Conservation (phyloP, 2,329 filamentous ascomycete genomes). For the Stachybotrys elegans region DNA sequence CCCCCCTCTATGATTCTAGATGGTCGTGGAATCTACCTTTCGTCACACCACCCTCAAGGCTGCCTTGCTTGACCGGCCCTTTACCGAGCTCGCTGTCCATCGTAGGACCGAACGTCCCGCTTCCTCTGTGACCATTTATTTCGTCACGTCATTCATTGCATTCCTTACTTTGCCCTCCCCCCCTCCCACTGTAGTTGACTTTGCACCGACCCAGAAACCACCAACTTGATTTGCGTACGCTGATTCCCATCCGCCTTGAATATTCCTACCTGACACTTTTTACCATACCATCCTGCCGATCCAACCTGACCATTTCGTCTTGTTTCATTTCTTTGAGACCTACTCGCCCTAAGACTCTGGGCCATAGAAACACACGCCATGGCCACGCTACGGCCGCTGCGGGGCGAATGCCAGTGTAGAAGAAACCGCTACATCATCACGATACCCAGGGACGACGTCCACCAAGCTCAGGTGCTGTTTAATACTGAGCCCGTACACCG, state of each 20-base stretch:
- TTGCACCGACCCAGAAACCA: too few species aligned
- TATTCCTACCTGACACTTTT: too few species aligned
- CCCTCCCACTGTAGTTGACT: neutral
- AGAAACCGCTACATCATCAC: constrained; percentile 76
- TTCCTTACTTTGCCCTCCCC: neutral
- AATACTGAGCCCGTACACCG: constrained; percentile 65
- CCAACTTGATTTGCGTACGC: too few species aligned
- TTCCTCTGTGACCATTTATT: neutral
- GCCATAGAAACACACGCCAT: constrained; percentile 29
- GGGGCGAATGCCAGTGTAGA: constrained; percentile 79
- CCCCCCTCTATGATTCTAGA: too few species aligned
- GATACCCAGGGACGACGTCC: constrained; percentile 54
- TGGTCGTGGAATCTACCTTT: constrained; percentile 12
- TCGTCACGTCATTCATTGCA: neutral
- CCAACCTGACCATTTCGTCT: too few species aligned
- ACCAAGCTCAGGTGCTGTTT: constrained; percentile 67
- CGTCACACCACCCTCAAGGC: constrained; percentile 3
- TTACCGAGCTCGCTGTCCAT: neutral
- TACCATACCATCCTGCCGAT: too few species aligned
- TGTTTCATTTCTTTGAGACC: too few species aligned
- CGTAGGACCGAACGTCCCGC: neutral
- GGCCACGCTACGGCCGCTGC: constrained; percentile 51
- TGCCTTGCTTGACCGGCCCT: neutral
- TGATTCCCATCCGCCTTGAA: too few species aligned
- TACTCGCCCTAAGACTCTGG: too few species aligned